Conservation (phyloP, 306 rosid species). For the Quercus wislizeni region DNA sequence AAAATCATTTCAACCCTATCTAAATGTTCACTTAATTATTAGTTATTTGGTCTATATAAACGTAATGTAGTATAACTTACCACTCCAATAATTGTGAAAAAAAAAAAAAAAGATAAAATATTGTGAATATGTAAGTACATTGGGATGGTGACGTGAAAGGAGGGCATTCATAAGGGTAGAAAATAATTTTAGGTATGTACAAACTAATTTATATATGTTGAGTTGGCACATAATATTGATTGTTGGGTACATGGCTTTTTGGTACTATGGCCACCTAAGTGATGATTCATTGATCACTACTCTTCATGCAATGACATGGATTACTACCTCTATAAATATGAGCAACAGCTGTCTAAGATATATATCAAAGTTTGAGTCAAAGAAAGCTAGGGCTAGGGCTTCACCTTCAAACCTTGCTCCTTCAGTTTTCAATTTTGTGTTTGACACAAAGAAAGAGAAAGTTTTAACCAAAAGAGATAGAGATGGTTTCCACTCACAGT, state of each 20-base stretch:
- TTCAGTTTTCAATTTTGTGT: neutral
- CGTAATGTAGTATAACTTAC: too few species aligned
- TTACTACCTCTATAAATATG: slow-evolving; percentile 45
- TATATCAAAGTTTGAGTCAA: slow-evolving; percentile 38
- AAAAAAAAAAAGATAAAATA: too few species aligned
- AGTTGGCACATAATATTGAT: slow-evolving; percentile 33
- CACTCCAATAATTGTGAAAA: too few species aligned
- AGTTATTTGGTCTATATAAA: too few species aligned
- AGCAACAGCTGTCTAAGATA: neutral
- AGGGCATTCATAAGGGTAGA: too few species aligned
- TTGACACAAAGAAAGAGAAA: neutral
- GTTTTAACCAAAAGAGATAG: neutral
- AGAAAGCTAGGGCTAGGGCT: slow-evolving; percentile 17
- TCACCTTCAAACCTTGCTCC: slow-evolving; percentile 17
- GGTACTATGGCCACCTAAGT: slow-evolving; percentile 14
- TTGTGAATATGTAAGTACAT: too few species aligned
- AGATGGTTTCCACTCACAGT: slow-evolving; percentile 20
- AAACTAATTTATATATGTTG: too few species aligned
- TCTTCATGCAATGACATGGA: slow-evolving; percentile 28
- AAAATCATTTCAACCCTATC: too few species aligned
- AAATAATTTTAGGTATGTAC: too few species aligned
- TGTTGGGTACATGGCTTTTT: slow-evolving; percentile 29
- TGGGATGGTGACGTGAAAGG: too few species aligned
- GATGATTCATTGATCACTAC: neutral
- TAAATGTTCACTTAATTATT: too few species aligned